Conservation (phyloP, 2,329 filamentous ascomycete species). For the Paraphoma sp. region DNA sequence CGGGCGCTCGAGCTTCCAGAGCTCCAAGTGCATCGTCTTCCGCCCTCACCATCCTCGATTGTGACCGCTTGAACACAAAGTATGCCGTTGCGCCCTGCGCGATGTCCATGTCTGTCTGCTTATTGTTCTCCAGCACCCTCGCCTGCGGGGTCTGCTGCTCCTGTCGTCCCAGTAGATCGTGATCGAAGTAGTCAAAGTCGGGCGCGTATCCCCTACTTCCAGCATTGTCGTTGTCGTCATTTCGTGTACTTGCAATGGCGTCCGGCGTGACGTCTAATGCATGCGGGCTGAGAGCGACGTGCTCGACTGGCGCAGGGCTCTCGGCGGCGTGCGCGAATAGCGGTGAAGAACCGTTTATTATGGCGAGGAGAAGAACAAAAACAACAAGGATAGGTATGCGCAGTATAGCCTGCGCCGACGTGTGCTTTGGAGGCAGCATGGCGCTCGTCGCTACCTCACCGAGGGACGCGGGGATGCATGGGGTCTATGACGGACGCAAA, state of each 20-base stretch:
- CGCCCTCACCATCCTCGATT: constrained; percentile 56
- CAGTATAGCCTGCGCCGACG: constrained; percentile 74
- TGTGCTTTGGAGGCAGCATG: constrained; percentile 62
- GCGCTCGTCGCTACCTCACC: constrained; percentile 33
- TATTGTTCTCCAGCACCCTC: constrained; percentile 68
- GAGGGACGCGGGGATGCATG: constrained; percentile 24
- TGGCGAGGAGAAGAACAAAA: constrained; percentile 65
- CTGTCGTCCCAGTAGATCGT: constrained; percentile 68
- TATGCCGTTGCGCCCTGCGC: constrained; percentile 66
- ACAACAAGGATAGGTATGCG: constrained; percentile 70
- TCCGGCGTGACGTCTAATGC: constrained; percentile 41
- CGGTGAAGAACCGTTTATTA: constrained; percentile 65
- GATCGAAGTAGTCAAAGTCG: constrained; percentile 66
- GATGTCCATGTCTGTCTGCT: constrained; percentile 65
- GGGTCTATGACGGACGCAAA: constrained; percentile 15
- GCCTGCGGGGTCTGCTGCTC: constrained; percentile 57
- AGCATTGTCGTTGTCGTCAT: constrained; percentile 40
- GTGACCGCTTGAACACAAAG: constrained; percentile 68
- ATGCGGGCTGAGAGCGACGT: constrained; percentile 16
- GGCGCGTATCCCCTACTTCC: constrained; percentile 60
- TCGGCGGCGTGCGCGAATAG: constrained; percentile 67
- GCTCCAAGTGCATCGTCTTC: constrained; percentile 32
- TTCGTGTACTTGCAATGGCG: constrained; percentile 49
- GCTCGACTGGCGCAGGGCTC: constrained; percentile 30
- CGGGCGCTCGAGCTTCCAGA: constrained; percentile 21